Evolutionary conservation across 768 basidiomycete genomes (phyloP).

Genomic region (Sporobolomyces phaffii): DNA sequence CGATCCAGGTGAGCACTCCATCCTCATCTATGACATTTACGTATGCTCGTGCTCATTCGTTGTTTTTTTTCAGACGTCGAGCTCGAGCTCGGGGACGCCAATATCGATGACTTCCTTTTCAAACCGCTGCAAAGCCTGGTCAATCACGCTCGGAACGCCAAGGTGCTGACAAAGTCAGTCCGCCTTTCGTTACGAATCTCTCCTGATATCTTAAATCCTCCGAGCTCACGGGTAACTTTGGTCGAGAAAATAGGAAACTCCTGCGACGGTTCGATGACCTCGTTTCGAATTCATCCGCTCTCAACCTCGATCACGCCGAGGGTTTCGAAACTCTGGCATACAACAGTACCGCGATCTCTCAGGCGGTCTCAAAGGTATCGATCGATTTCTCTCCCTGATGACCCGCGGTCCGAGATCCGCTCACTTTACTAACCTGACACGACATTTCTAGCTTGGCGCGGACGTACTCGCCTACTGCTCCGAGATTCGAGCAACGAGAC

Average conservation of each 20-base stretch:
- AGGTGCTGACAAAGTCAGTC: constrained; percentile 46
- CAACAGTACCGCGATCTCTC: constrained; percentile 66
- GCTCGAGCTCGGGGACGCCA: constrained; percentile 66
- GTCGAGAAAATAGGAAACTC: constrained; percentile 63
- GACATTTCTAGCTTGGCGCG: constrained; percentile 22
- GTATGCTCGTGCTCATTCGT: no score
- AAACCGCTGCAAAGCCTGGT: constrained; percentile 74
- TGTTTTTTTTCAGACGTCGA: constrained; percentile 69
- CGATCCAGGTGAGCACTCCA: constrained; percentile 66
- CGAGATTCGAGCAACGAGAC: constrained; percentile 70
- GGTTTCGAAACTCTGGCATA: constrained; percentile 47
- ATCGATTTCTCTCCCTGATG: neutral
- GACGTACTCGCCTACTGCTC: constrained; percentile 55
- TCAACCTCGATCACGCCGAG: constrained; percentile 50
- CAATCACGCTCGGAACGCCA: constrained; percentile 73
- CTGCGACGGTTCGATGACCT: constrained; percentile 78
- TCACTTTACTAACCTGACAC: no score
- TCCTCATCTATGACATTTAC: no score
- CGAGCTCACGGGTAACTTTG: no score
- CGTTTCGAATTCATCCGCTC: constrained; percentile 61
- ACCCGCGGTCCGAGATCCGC: neutral
- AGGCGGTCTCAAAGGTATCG: constrained; percentile 60
- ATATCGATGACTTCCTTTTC: constrained; percentile 69
- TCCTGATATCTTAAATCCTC: no score
- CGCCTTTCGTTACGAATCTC: no score